Evolutionary conservation across 1,139 yeast genomes (phyloP), one percentile per base, ranked within the genome.

Genomic region (Pichia inconspicua): DNA sequence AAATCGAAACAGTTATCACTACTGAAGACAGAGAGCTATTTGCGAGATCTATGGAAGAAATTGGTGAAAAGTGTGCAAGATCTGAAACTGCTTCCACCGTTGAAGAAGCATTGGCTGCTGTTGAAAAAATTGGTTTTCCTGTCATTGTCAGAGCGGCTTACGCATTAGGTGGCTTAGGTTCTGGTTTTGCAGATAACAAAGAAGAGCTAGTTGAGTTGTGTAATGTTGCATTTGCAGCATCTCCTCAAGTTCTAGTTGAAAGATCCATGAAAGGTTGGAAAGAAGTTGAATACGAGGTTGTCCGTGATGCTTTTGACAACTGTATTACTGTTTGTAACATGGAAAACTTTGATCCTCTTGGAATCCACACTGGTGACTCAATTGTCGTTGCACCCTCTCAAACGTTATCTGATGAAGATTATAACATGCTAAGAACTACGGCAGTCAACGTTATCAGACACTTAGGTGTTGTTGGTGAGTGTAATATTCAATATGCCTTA

Each of bases 251-350:
- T 51, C 77, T 92, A 59, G 95, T 92, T 54, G 98, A 92, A 75
- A 81, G 81, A 68, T 88, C 97, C 47, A 86, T 92, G 96, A 92
- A 92, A 74, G 98, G 98, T 57, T 92, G 98, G 98, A 92, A 92
- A 69, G 98, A 92, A 73, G 88, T 92, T 60, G 98, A 92, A 72
- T 92, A 92, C 67, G 98, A 92, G 72, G 98, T 92, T 69, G 98
- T 92, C 53, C 86, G 98, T 68, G 98, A 92, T 73, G 94, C 95
- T 44, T 84, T 80, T 59, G 97, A 88, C 69, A 92, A 92, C 80
- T 92, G 98, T 80, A 89, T 92, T 64, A 92, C 98, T 48, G 98
- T 92, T 55, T 92, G 98, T 80, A 92, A 92, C 73, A 92, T 92
- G 98, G 98, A 92, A 72, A 92, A 92, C 74, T 92, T 92, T 62